Percentiles rank a stretch among this genome's conserved stretches.
Evolutionary conservation across 1,284 basidiomycete species (phyloP).

Genomic region (Caloboletus inedulis): DNA sequence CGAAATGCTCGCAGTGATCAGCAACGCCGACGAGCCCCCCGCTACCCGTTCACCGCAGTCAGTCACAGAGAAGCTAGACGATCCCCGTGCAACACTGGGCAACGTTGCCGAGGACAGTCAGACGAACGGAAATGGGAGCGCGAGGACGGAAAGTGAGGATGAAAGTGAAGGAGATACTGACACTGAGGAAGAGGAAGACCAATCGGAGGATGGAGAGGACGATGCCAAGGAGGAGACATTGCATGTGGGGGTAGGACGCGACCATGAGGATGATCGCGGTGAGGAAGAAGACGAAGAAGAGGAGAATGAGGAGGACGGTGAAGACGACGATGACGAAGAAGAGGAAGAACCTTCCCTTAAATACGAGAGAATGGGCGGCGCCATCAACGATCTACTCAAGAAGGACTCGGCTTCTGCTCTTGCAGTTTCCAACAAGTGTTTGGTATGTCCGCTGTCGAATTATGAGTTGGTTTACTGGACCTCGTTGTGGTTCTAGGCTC

Average conservation of each 20-base stretch:
- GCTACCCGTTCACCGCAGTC: background rate
- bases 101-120: background rate
- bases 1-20: constrained; percentile 14
- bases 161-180: constrained; percentile 6
- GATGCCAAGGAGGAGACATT: constrained; percentile 2
- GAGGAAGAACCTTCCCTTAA: constrained; percentile 88
- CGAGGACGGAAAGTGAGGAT: background rate
- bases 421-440: constrained; percentile 69
- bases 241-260: background rate
- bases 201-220: constrained; percentile 8
- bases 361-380: constrained; percentile 79
- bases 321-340: constrained; percentile 57
- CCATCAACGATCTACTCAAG: constrained; percentile 76
- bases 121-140: constrained; percentile 21
- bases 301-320: constrained; percentile 41
- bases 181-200: constrained; percentile 1
- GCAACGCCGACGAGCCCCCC: background rate
- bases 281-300: constrained; percentile 31
- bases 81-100: background rate
- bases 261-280: constrained; percentile 20
- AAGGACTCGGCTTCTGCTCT: constrained; percentile 87
- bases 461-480: constrained; percentile 5
- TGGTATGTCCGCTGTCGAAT: constrained; percentile 49
- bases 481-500: constrained; percentile 47
- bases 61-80: constrained; percentile 4